Percentiles rank a stretch among this genome's conserved stretches.
Conservation (phyloP, 257 asterid genomes). For the Striga asiatica region DNA sequence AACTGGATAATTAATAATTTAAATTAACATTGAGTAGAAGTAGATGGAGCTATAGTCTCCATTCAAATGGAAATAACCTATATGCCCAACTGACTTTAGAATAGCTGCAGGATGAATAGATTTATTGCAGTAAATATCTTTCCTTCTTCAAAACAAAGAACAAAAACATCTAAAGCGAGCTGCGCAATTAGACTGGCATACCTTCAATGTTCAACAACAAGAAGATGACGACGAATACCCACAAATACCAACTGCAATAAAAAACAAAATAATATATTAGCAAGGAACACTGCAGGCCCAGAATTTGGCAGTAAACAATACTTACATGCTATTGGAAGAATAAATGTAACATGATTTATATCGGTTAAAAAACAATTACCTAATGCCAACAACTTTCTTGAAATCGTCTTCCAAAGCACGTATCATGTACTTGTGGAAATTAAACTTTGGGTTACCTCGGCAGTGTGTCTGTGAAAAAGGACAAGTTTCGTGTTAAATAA, state of each 20-base stretch:
- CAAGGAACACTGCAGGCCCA: conserved; percentile 2
- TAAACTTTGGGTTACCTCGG: conserved; percentile 76
- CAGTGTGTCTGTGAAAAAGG: conserved; percentile 63
- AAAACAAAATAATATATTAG: conserved; percentile 14
- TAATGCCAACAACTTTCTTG: conserved; percentile 87
- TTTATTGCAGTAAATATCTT: neutral
- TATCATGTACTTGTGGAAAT: conserved; percentile 93
- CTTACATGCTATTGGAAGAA: conserved; percentile 1
- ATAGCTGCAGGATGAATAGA: neutral
- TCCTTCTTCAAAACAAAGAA: neutral
- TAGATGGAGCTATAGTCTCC: neutral
- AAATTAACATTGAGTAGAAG: too few relatives aligned
- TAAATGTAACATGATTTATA: neutral
- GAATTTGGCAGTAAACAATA: neutral
- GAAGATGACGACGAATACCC: conserved; percentile 83
- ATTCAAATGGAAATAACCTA: neutral
- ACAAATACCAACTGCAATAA: conserved; percentile 91
- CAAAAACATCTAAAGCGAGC: neutral
- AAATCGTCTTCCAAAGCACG: conserved; percentile 97
- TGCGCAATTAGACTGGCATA: conserved; percentile 25
- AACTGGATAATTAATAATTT: too few relatives aligned
- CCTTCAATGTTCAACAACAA: conserved; percentile 75
- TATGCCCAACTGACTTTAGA: neutral
- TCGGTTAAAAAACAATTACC: conserved; percentile 36
- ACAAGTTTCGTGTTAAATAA: conserved; percentile 14